Conservation (phyloP, 768 basidiomycete genomes). For the Podaxis pistillaris region DNA sequence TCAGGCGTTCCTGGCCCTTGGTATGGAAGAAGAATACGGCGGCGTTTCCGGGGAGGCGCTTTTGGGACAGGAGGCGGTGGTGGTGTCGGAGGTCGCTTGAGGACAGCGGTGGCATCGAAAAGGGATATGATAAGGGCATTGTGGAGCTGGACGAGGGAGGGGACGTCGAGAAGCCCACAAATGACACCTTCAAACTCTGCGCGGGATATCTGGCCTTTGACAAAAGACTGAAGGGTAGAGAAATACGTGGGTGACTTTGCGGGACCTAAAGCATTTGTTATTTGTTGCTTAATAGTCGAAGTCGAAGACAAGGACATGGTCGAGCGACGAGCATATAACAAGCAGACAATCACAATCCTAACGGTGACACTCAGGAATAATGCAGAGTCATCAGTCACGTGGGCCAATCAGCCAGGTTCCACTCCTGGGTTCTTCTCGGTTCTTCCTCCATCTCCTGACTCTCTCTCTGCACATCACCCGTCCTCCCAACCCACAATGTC, state of each 20-base stretch:
- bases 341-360: not conserved
- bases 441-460: conserved; percentile 10
- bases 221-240: conserved; percentile 59
- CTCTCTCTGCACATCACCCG: not conserved
- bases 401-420: conserved; percentile 6
- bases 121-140: conserved; percentile 83
- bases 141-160: conserved; percentile 64
- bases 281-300: conserved; percentile 66
- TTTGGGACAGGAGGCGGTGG: conserved; percentile 64
- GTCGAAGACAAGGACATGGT: conserved; percentile 77
- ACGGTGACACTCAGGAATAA: too few species aligned
- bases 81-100: conserved; percentile 65
- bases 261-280: conserved; percentile 57
- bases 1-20: conserved; percentile 62
- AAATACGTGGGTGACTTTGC: conserved; percentile 60
- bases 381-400: not conserved
- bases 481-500: not conserved
- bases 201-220: conserved; percentile 67
- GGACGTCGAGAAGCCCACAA: conserved; percentile 8
- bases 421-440: conserved; percentile 1
- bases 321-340: not conserved
- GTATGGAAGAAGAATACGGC: conserved; percentile 69
- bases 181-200: conserved; percentile 67
- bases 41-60: conserved; percentile 61
- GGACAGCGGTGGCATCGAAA: conserved; percentile 71